Base-by-base conservation (phyloP, 768 basidiomycete genomes). In the Termitomyces sp. region DNA sequence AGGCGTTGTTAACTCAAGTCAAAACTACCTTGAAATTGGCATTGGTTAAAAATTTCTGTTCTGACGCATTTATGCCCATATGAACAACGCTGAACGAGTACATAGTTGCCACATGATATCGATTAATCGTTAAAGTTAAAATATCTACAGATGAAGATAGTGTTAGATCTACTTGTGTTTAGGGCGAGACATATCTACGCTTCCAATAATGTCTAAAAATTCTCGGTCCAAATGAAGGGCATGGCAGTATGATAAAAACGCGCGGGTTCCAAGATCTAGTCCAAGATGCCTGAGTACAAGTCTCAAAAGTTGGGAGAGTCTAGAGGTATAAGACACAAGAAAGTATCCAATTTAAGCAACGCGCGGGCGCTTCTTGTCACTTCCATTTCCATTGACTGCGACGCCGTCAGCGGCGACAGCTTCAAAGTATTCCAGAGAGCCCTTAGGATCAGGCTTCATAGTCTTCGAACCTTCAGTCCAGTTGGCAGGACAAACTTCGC, bases 401-500 rank as follows among this genome's bases (percentile, higher is more conserved):
- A 65, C 33, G 13, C 64, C 67, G 44, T 67, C 65, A 7, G 59
- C 56, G 11, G 58, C 62, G 36, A 70, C 64, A 39, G 77, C 63
- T 41, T 68, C 67, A 67, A 94, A 94, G 72, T 92, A 94, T 63
- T 92, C 90, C 42, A 89, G 75, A 59, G 87, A 85, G 27, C 75
- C 85, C 55, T 79, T 77, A 8, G 89, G 88, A 71, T 92, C 86
- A 30, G 89, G 78, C 72, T 92, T 93, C 78, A 93, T 92, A 46
- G 92, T 92, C 75, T 85, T 86, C 58, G 76, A 73, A 37, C 91
- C 90, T 67, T 92, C 87, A 16, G 77, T 85, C 94, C 94, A 96
- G 73, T 91, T 92, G 13, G 86, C 88, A 16, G 94, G 95, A 79
- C 94, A 96, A 22, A 95, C 94, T 71, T 97, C 93, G 27, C 95